phyloP scores from a whole-genome alignment of 2,329 filamentous ascomycete species.

The Nigrospora sphaerica region DNA sequence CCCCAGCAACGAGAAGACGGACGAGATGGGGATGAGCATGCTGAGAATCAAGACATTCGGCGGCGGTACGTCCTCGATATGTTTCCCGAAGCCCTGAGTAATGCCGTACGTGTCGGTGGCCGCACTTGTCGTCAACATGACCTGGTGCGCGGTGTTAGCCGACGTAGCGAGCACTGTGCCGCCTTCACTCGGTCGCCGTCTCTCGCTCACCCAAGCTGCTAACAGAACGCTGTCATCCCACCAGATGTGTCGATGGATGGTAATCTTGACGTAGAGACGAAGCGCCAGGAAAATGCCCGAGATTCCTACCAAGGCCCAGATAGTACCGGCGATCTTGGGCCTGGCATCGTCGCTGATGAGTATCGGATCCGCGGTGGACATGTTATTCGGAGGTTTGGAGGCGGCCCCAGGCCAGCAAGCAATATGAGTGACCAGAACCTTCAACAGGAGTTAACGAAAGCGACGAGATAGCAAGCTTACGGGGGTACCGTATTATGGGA shows the following conservation, averaged over 20 bases:
- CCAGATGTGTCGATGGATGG: slow-evolving; percentile 1
- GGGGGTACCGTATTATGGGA: no score
- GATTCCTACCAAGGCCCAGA: slow-evolving; percentile 4
- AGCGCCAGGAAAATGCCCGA: slow-evolving; percentile 1
- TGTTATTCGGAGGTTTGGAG: not conserved
- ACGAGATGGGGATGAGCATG: not conserved
- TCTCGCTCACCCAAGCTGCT: slow-evolving; percentile 3
- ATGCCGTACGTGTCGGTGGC: slow-evolving; percentile 2
- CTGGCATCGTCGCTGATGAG: not conserved
- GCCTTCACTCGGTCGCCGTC: not conserved
- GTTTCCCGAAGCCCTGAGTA: slow-evolving; percentile 2
- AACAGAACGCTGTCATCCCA: slow-evolving; percentile 5
- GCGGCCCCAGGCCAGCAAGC: no score
- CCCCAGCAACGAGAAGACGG: slow-evolving; percentile 14
- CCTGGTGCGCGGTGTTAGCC: not conserved
- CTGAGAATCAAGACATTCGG: not conserved
- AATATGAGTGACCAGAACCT: no score
- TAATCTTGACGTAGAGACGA: slow-evolving; percentile 2
- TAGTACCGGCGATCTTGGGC: slow-evolving; percentile 1
- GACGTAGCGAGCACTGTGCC: not conserved
- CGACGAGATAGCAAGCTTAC: no score
- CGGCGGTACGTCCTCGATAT: not conserved
- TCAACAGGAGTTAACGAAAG: no score
- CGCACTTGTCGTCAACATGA: not conserved
- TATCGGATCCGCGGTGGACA: not conserved